Percentiles rank a stretch among this genome's conserved stretches.
phyloP scores from a whole-genome alignment of 106 monocot species.

The Iris macrosiphon region DNA sequence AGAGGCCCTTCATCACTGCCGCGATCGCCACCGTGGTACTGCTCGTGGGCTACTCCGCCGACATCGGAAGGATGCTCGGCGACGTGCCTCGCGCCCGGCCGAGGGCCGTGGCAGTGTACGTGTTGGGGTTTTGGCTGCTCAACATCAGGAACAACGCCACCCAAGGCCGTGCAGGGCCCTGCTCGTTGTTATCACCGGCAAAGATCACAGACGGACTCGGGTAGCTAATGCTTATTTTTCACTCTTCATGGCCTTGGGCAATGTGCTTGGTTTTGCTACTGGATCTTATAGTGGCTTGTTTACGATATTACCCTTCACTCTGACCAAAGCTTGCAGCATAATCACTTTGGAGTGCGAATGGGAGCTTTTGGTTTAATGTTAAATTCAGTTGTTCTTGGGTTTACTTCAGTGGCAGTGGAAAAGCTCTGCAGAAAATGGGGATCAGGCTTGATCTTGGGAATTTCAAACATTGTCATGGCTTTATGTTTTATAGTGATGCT shows the following conservation, averaged over 20 bases:
- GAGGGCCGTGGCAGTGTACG: too few relatives aligned
- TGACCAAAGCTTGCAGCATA: constrained; percentile 54
- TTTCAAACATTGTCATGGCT: constrained; percentile 74
- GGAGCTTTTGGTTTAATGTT: constrained; percentile 86
- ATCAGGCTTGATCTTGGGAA: constrained; percentile 76
- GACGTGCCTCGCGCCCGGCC: too few relatives aligned
- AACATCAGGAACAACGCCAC: too few relatives aligned
- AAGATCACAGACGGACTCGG: constrained; percentile 74
- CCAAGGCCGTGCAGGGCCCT: too few relatives aligned
- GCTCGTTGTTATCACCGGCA: too few relatives aligned
- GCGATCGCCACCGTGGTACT: constrained; percentile 21
- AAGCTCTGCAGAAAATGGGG: constrained; percentile 84
- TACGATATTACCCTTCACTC: constrained; percentile 65
- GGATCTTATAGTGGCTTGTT: constrained; percentile 84
- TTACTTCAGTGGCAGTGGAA: constrained; percentile 69
- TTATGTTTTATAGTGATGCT: constrained; percentile 83
- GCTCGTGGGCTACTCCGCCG: too few relatives aligned
- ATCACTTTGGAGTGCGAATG: constrained; percentile 85
- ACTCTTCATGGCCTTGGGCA: constrained; percentile 94
- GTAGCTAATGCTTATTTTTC: constrained; percentile 97
- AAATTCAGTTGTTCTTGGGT: constrained; percentile 81
- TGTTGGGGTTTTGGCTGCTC: too few relatives aligned
- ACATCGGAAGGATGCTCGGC: too few relatives aligned
- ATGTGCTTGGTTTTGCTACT: constrained; percentile 83
- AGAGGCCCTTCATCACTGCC: constrained; percentile 45